Evolutionary conservation across 2,329 filamentous ascomycete genomes (phyloP).

Genomic region (Phialophora chinensis): DNA sequence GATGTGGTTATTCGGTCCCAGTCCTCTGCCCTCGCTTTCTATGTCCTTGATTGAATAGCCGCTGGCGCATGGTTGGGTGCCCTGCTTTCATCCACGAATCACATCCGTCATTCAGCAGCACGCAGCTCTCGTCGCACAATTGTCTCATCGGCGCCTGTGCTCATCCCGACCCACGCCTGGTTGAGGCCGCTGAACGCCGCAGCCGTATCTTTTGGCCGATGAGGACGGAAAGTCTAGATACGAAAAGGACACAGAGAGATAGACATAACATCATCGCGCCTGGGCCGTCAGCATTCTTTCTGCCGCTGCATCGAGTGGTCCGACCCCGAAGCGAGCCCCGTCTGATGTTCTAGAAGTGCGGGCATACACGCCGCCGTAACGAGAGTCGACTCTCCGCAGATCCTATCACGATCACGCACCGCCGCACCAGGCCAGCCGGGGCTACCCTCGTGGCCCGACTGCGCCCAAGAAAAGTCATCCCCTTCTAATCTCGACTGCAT

Average conservation of each 20-base stretch:
- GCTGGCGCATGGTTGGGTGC: conserved; percentile 30
- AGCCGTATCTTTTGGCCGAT: conserved; percentile 10
- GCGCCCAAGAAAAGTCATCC: conserved; percentile 27
- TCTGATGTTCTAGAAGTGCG: conserved; percentile 11
- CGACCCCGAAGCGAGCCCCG: conserved; percentile 14
- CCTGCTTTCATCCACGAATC: conserved; percentile 29
- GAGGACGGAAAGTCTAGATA: conserved; percentile 5
- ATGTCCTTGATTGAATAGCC: conserved; percentile 27
- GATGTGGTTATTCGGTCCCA: neutral
- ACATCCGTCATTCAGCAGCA: conserved; percentile 25
- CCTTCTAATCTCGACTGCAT: conserved; percentile 24
- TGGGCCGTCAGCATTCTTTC: conserved; percentile 17
- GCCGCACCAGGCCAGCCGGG: conserved; percentile 22
- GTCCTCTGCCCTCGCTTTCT: conserved; percentile 4
- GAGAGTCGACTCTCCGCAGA: conserved; percentile 8
- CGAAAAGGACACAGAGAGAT: neutral
- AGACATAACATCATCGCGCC: conserved; percentile 12
- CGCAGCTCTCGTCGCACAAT: conserved; percentile 31
- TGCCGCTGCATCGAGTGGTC: conserved; percentile 13
- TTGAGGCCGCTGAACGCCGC: conserved; percentile 19
- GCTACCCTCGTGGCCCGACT: conserved; percentile 26
- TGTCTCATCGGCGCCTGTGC: conserved; percentile 7
- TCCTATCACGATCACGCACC: conserved; percentile 20
- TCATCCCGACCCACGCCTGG: conserved; percentile 1
- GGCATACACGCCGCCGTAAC: conserved; percentile 17